Evolutionary conservation across 2,329 filamentous ascomycete genomes (phyloP), one percentile per base, ranked within the genome.

Genomic region (Verticillium isaacii): DNA sequence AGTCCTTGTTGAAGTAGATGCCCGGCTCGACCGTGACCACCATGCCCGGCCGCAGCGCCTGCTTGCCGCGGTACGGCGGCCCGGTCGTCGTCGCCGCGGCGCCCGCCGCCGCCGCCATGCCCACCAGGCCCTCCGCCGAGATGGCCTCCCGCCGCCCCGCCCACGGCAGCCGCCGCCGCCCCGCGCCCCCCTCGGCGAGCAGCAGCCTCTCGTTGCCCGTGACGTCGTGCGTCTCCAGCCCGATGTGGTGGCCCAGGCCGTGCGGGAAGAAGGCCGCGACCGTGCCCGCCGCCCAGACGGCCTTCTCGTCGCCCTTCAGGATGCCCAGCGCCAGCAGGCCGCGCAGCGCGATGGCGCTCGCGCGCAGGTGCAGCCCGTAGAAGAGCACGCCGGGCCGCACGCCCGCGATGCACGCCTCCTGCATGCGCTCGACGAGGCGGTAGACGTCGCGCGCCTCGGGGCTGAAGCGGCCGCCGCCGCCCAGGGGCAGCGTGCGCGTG

Each of bases 401-500:
- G 67, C 85, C 81, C 7, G 78, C 77, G 69, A 96, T 90, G 67
- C 89, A 93, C 60, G 86, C 82, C 8, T 83, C 79, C 75, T 97
- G 93, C 92, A 97, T 97, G 63, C 83, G 79, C 67, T 90, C 80
- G 3, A 97, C 93, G 32, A 95, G 81, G 56, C 85, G 81, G 72
- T 97, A 93, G 59, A 97, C 88, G 11, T 85, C 83, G 57, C 84
- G 82, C 1, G 89, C 88, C 72, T 94, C 89, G 15, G 81, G 73
- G 0, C 86, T 85, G 67, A 92, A 96, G 0, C 64, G 62, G 6
- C 91, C 90, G 29, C 8, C 6, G 7, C 7, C 3, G 15, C 82
- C 84, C 25, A 97, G 77, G 5, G 94, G 94, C 66, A 97, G 87
- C 0, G 93, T 95, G 41, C 94, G 86, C 0, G 95, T 98, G 32